Base-by-base conservation (phyloP, 2,329 filamentous ascomycete species). In the Xenoacremonium recifei region DNA sequence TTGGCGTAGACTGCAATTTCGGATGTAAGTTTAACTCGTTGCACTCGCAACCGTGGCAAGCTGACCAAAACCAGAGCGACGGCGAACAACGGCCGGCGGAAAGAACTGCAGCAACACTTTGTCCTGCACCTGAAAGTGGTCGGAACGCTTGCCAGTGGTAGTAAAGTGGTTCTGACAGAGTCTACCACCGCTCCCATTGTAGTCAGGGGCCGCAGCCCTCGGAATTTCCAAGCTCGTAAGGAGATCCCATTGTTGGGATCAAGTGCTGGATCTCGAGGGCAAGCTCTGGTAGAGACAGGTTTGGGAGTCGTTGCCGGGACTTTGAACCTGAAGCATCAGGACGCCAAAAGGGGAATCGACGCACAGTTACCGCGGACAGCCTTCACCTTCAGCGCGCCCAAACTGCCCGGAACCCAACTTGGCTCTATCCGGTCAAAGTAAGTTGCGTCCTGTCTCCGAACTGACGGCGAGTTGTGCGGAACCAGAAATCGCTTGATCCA, bases 31-130 rank as follows among this genome's bases (percentile, higher is more conserved):
- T 34, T 19, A 19, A 23, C 15, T n/a, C n/a, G 35, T 18, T 23
- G 15, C n/a, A 18, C 21, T 19, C 35, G 20, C 16, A 17, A 19
- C 21, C 18, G 25, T n/a, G 16, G 16, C 21, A 44, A 44, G 27
- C 50, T 51, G 30, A 54, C 35, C 13, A 11, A 6, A 31, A 18
- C 29, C 43, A 82, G 92, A 63, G 92, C 92, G 15, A 97, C 92
- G 7, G 92, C 92, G 42, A 97, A 97, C 69, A 97, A 97, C 62
- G 92, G 92, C 10, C 82, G 92, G 46, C 79, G 92, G 49, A 95
- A 96, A 70, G 92, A 97, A 64, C 77, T 97, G 34, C 92, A 97
- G 62, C 92, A 97, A 62, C 92, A 97, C 68, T 97, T 97, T 65
- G 84, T 95, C 10, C 77, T 97, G 44, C 85, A 90, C 49, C 72